Percentiles rank a stretch among this genome's conserved stretches.
Conservation (phyloP, 2,329 filamentous ascomycete genomes). For the Venturia oleaginea region DNA sequence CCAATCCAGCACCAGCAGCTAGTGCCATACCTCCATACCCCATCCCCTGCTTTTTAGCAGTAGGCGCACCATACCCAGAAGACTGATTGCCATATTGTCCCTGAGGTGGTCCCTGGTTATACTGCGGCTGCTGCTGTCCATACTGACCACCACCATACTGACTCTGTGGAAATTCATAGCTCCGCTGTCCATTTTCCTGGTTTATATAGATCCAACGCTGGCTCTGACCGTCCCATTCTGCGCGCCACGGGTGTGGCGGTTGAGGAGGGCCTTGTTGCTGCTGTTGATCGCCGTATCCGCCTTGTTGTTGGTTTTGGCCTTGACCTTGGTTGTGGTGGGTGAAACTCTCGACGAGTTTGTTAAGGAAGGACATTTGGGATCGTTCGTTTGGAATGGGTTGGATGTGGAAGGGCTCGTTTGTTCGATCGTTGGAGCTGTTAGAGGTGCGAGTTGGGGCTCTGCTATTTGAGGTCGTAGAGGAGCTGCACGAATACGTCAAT, state of each 20-base stretch:
- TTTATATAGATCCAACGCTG: slow-evolving; percentile 39
- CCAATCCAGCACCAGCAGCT: slow-evolving; percentile 33
- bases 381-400: background rate
- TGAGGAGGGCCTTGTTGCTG: slow-evolving; percentile 20
- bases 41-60: background rate
- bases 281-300: too few relatives aligned
- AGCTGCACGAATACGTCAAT: background rate
- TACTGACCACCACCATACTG: slow-evolving; percentile 7
- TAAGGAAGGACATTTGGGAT: slow-evolving; percentile 1
- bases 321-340: slow-evolving; percentile 5
- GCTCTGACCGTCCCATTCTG: slow-evolving; percentile 35
- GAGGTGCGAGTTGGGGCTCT: background rate
- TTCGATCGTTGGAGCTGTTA: background rate
- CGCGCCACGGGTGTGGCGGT: slow-evolving; percentile 35
- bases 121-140: slow-evolving; percentile 15
- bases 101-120: slow-evolving; percentile 14
- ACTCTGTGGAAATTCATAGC: slow-evolving; percentile 22
- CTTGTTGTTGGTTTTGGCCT: background rate
- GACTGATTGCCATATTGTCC: slow-evolving; percentile 17
- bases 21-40: slow-evolving; percentile 23
- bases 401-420: background rate
- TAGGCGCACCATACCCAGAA: background rate
- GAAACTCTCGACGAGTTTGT: background rate
- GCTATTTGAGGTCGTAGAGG: background rate
- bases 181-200: slow-evolving; percentile 36